phyloP scores from a whole-genome alignment of 2,329 filamentous ascomycete species.

The Penicillium crustosum region DNA sequence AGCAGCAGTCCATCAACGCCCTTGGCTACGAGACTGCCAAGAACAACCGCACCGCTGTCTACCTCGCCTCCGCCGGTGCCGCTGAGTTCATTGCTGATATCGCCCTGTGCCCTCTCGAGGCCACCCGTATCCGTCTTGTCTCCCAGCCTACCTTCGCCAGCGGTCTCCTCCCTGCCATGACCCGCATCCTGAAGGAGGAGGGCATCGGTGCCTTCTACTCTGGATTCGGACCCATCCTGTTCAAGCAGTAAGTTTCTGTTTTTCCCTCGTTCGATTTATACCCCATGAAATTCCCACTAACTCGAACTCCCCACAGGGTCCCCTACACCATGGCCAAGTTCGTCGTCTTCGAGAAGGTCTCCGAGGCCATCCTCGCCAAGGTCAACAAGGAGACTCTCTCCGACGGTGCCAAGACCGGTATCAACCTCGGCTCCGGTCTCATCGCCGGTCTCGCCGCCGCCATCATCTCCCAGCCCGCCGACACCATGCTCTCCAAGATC shows the following conservation, averaged over 20 bases:
- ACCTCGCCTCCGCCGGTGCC: constrained; percentile 64
- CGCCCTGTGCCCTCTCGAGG: constrained; percentile 85
- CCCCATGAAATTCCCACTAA: constrained; percentile 1
- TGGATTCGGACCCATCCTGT: constrained; percentile 83
- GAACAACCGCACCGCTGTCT: constrained; percentile 78
- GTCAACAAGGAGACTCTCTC: constrained; percentile 72
- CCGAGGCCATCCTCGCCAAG: constrained; percentile 67
- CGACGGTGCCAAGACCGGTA: constrained; percentile 68
- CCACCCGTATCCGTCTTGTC: constrained; percentile 89
- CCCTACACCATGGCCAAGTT: constrained; percentile 96
- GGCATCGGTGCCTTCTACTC: constrained; percentile 85
- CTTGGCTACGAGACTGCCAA: constrained; percentile 75
- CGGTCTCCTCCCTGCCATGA: constrained; percentile 75
- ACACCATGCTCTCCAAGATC: constrained; percentile 94
- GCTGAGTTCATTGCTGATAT: constrained; percentile 65
- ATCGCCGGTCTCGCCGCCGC: constrained; percentile 85
- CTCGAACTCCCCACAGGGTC: constrained; percentile 54
- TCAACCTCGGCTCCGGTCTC: constrained; percentile 83
- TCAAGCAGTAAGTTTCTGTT: constrained; percentile 68
- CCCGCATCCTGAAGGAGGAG: constrained; percentile 80
- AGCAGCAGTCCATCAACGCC: constrained; percentile 81
- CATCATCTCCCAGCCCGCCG: constrained; percentile 82
- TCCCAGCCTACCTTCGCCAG: constrained; percentile 82
- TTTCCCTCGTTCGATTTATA: too few species aligned
- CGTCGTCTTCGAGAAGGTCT: constrained; percentile 87